Base-by-base conservation (phyloP, 345 rosid species). In the Hevea brasiliensis region DNA sequence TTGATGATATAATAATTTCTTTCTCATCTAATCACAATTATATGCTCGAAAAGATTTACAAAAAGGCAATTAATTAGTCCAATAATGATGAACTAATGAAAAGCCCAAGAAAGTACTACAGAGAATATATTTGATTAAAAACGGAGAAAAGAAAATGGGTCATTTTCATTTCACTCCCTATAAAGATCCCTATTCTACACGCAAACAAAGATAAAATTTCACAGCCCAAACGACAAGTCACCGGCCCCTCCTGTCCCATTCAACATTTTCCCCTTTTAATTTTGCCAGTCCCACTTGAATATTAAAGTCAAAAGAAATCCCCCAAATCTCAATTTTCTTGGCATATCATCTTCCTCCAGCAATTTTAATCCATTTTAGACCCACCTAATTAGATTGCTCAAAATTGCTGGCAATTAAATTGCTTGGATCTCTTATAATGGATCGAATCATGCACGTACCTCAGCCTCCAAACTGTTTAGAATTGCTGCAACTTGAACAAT, bases 401-500 rank as follows among this genome's bases (percentile, higher is more conserved):
- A 2, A 32, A 2, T 32, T 32, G 37, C 37, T 32, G 37, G 2
- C 4, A 32, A 32, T 32, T 32, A 4, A 32, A 1, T 32, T 32
- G 37, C 3, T 32, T 32, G 37, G 37, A 2, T 32, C 37, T 32
- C 3, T 32, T 32, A 32, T 32, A 32, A 32, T 32, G 37, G 37
- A 32, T n/a, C n/a, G n/a, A 51, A 58, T 70, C 72, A 77, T 41
- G 29, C 15, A 20, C 78, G 44, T 23, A 76, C 55, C 77, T 82
- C 83, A 35, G 24, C 45, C 71, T 88, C 94, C 87, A 93, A 70
- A 73, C 79, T 84, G 65, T 75, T 89, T 85, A 94, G 82, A 81
- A 94, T 94, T 32, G 90, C 70, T 15, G 88, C 85, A 2, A 88
- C 84, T 71, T 94, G 86, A 50, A 77, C 79, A 45, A 89, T 84